Base-by-base conservation (phyloP, 169 alveolate genomes). In the Plasmodium cynomolgi region DNA sequence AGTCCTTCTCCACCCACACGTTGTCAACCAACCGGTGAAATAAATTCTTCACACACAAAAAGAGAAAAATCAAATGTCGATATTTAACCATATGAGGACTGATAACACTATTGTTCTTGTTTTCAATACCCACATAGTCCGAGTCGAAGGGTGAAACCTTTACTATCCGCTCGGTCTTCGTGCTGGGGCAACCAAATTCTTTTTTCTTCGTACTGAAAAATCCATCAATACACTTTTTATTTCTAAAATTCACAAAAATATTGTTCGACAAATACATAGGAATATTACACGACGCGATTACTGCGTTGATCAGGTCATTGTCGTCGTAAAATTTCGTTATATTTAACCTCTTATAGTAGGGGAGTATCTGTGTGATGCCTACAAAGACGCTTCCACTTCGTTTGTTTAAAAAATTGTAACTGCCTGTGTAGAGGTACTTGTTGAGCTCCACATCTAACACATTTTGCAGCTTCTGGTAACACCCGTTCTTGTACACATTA, bases 221-320 rank as follows among this genome's bases (percentile, higher is more conserved):
- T 5, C 97, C 97, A 93, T 96, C 97, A 47, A 93, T 93, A 74
- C 96, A 93, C 75, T 77, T 85, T 85, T 95, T 82, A 68, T 96
- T 96, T 34, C 96, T 71, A 93, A 93, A 96, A 34, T 84, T 81
- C 39, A 93, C 96, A 71, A 79, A 79, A n/a, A 86, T 81, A 11
- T 86, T 92, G 41, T 95, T 83, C 1, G 97, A 96, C 39, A 88
- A 26, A 54, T 94, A 58, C 84, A 92, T 85, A 39, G 97, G 97
- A 37, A 96, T 95, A 29, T 96, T 93, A 84, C 96, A 95, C n/a
- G 97, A 95, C 31, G 96, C 97, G 4, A 96, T 84, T 8, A 96
- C 54, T 29, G 96, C 96, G 62, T 82, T 95, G 7, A 84, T 84
- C 84, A 96, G 54, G 75, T 96, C 97, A 1, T 41, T 31, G 75